Evolutionary conservation across 1,284 basidiomycete genomes (phyloP), one percentile per base, ranked within the genome.

Genomic region (Gomphus bonarii): DNA sequence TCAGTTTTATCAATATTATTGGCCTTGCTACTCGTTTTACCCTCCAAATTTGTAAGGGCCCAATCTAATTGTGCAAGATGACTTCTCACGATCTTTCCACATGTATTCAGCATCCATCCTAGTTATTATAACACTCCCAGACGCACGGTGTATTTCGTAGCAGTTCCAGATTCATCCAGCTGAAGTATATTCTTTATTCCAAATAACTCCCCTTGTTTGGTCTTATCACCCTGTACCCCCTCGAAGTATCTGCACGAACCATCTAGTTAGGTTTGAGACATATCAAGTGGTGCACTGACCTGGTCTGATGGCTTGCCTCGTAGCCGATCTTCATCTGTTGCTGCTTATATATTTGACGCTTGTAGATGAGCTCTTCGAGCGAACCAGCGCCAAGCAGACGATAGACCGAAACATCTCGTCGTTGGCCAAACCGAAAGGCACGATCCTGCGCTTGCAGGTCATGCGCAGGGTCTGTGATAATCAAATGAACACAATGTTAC

Each of bases 321-420:
- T 93, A 93, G 0, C 84, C 91, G 51, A 91, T 91, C 14, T 82
- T 80, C 86, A 91, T 91, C 65, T 90, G 87, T 65, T 92, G 91
- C 64, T 91, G 89, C 68, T 93, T 93, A 70, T 92, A 92, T 9
- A 93, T 77, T 68, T 93, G 91, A 4, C 90, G 81, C 0, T 86
- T 86, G 63, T 91, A 91, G 33, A 92, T 88, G 42, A 89, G 70
- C 65, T 89, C 90, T 65, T 95, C 91, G 18, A 95, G 80, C 1
- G 91, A 91, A 4, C 91, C 91, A 3, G 88, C 87, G 1, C 87
- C 90, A 14, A 95, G 76, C 11, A 97, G 75, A 43, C 91, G 82
- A 65, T 86, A 90, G 0, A 95, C 91, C 0, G 80, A 77, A 7
- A 97, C 93, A 61, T 94, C 86, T 33, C 90, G 84, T 1, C 79